These are phyloP conservation scores for Hymenoscyphus salicellus DNA, from an alignment of 2,329 filamentous ascomycete species.

Conservation along the genomic window DNA sequence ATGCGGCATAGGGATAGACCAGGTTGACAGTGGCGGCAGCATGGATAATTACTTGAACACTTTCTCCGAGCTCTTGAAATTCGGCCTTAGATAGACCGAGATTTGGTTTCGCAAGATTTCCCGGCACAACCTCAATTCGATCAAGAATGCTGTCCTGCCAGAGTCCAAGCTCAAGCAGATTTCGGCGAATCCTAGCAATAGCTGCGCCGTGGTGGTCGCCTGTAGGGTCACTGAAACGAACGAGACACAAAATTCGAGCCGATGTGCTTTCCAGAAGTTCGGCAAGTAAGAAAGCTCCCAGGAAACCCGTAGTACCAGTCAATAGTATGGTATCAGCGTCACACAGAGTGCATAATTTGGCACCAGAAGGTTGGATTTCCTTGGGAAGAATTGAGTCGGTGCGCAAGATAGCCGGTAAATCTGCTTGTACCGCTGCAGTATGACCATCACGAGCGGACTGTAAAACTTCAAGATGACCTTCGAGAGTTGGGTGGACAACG, in stretches of 20 bases:
- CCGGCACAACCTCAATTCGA: conserved; percentile 71
- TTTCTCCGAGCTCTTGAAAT: conserved; percentile 62
- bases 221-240: conserved; percentile 70
- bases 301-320: conserved; percentile 84
- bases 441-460: conserved; percentile 68
- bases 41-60: conserved; percentile 72
- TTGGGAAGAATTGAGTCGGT: conserved; percentile 65
- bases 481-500: conserved; percentile 67
- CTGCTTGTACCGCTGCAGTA: conserved; percentile 71
- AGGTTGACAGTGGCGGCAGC: conserved; percentile 76
- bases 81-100: conserved; percentile 64
- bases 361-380: conserved; percentile 59
- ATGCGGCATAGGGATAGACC: conserved; percentile 75
- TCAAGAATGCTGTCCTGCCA: conserved; percentile 77
- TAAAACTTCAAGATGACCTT: conserved; percentile 71
- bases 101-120: conserved; percentile 65
- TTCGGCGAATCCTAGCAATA: conserved; percentile 70
- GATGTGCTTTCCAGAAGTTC: conserved; percentile 64
- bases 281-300: conserved; percentile 74
- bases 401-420: conserved; percentile 66
- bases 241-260: conserved; percentile 61
- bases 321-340: conserved; percentile 63
- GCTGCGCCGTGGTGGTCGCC: conserved; percentile 63
- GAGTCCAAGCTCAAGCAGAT: conserved; percentile 72
- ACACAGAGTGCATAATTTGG: conserved; percentile 38